A percentile compares a stretch with the other conserved stretches of the same genome.
These are phyloP conservation scores for Chalciporus piperatoides DNA, from an alignment of 1,284 basidiomycete genomes.

Conservation along the genomic window DNA sequence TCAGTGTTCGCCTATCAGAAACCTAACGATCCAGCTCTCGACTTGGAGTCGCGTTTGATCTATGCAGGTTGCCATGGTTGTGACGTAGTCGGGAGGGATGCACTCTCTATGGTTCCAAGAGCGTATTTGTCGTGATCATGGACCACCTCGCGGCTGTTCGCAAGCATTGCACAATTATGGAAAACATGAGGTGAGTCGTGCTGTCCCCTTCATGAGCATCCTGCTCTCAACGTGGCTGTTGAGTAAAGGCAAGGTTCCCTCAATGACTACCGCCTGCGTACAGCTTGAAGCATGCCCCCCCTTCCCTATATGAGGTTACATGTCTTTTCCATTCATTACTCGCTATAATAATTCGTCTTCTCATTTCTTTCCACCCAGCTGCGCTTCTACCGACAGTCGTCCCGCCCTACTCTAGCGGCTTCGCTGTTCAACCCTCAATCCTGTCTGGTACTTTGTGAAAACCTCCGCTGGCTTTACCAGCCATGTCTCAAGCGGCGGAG, in stretches of 20 bases:
- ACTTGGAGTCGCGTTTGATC: slow-evolving; percentile 5
- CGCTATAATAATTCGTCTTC: slow-evolving; percentile 31
- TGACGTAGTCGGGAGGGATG: slow-evolving; percentile 26
- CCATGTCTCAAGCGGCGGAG: slow-evolving; percentile 27
- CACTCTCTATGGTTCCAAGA: slow-evolving; percentile 22
- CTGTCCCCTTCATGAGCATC: slow-evolving; percentile 32
- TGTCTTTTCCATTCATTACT: slow-evolving; percentile 28
- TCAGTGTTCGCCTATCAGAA: slow-evolving; percentile 17
- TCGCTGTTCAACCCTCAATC: slow-evolving; percentile 11
- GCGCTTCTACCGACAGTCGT: slow-evolving; percentile 20
- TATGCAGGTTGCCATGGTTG: slow-evolving; percentile 20
- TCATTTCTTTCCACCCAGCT: slow-evolving; percentile 31
- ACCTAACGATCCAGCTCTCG: slow-evolving; percentile 9
- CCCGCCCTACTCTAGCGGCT: slow-evolving; percentile 14
- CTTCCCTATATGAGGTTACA: slow-evolving; percentile 33
- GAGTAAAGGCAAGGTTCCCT: slow-evolving; percentile 35
- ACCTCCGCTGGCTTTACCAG: slow-evolving; percentile 4
- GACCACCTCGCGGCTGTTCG: slow-evolving; percentile 35
- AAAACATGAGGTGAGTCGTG: slow-evolving; percentile 39
- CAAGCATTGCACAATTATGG: slow-evolving; percentile 34
- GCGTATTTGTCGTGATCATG: slow-evolving; percentile 35
- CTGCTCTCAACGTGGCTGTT: slow-evolving; percentile 35
- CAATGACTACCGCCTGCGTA: slow-evolving; percentile 34
- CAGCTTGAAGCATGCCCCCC: slow-evolving; percentile 32
- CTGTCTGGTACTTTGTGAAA: slow-evolving; percentile 7